Percentiles rank a stretch among this genome's conserved stretches.
These are phyloP conservation scores for Candida palmyrensis DNA, from an alignment of 805 yeast species.

Conservation along the genomic window DNA sequence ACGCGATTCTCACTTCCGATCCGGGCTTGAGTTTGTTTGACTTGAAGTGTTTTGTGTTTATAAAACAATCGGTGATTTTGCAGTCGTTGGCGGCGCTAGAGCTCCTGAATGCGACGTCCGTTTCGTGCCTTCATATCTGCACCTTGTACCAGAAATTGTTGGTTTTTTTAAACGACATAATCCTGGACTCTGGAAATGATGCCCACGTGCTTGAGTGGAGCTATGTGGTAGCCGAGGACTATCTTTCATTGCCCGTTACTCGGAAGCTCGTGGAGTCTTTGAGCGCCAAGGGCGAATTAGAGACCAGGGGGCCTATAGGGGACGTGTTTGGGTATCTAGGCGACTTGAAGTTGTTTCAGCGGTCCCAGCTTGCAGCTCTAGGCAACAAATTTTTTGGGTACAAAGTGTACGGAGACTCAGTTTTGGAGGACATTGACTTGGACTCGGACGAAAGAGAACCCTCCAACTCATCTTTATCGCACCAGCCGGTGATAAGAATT, in stretches of 20 bases:
- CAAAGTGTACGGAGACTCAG: conserved; percentile 13
- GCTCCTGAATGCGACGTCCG: conserved; percentile 33
- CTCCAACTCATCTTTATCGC: conserved; percentile 7
- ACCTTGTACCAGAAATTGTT: conserved; percentile 32
- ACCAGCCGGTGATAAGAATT: conserved; percentile 10
- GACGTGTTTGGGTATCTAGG: conserved; percentile 40
- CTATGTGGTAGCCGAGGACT: conserved; percentile 36
- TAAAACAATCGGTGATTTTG: conserved; percentile 29
- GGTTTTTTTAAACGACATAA: conserved; percentile 36
- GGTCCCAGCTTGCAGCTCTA: conserved; percentile 35
- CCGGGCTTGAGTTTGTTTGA: conserved; percentile 18
- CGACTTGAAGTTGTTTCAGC: conserved; percentile 43
- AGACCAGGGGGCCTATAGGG: too few relatives aligned
- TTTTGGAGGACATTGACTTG: conserved; percentile 16
- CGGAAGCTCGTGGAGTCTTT: too few relatives aligned
- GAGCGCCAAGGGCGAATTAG: too few relatives aligned
- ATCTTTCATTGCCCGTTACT: conserved; percentile 21
- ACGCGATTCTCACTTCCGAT: background rate
- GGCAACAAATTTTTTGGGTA: conserved; percentile 13
- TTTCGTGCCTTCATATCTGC: conserved; percentile 36
- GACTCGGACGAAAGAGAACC: background rate
- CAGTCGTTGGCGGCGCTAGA: conserved; percentile 33
- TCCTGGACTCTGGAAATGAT: conserved; percentile 14
- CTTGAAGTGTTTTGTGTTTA: conserved; percentile 27
- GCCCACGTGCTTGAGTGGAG: conserved; percentile 32